phyloP scores from a whole-genome alignment of 2,329 filamentous ascomycete genomes.

The Aspergillus awamori region DNA sequence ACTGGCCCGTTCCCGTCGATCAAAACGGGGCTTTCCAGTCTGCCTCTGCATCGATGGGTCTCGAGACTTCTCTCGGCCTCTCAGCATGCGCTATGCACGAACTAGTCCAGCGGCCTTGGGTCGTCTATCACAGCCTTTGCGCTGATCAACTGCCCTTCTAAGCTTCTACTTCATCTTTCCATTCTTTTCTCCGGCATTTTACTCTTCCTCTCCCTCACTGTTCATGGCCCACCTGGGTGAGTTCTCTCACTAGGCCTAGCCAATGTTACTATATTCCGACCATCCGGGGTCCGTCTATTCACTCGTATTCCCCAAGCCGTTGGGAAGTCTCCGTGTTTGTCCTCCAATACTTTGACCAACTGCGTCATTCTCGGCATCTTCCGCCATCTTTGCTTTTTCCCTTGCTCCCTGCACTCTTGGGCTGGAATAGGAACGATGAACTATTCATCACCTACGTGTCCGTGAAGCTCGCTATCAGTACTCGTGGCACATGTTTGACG shows the following conservation, averaged over 20 bases:
- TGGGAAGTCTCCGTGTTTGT: not conserved
- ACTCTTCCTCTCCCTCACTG: not conserved
- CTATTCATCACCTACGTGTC: not conserved
- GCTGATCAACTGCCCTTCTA: not conserved
- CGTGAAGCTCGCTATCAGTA: not conserved
- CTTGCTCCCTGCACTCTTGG: not conserved
- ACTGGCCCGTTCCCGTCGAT: not conserved
- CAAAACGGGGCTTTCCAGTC: not conserved
- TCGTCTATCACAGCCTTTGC: not conserved
- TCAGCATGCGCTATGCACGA: not conserved
- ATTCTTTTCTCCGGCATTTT: not conserved
- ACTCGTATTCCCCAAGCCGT: not conserved
- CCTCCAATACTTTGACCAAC: not conserved
- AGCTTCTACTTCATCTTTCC: not conserved
- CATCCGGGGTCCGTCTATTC: not conserved
- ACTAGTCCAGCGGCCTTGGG: not conserved
- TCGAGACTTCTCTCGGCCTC: not conserved
- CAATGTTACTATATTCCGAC: not conserved
- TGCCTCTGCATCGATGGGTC: not conserved
- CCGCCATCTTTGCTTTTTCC: not conserved
- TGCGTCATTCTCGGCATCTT: not conserved
- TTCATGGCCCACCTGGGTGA: not conserved
- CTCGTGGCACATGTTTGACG: not conserved
- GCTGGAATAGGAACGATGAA: not conserved
- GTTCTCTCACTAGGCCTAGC: not conserved